Conservation (phyloP, 768 basidiomycete species). For the Lepiota brunneoincarnata region DNA sequence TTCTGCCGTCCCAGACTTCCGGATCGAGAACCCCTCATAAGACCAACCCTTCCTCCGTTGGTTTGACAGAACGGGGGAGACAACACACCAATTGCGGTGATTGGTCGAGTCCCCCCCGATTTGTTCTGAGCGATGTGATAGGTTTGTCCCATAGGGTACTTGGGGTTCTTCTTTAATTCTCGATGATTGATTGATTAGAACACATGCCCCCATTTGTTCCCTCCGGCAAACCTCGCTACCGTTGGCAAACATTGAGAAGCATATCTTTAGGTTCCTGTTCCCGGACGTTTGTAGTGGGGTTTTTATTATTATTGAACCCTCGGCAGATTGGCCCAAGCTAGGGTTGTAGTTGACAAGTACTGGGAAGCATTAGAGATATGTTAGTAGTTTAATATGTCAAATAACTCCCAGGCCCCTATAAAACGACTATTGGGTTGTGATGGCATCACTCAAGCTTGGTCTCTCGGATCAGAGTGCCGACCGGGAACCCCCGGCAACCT, state of each 20-base stretch:
- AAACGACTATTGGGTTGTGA: no score
- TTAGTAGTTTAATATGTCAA: no score
- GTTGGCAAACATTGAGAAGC: background rate
- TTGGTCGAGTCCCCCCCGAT: constrained; percentile 4
- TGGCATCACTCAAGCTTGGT: no score
- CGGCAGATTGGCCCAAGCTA: no score
- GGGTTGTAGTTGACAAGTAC: no score
- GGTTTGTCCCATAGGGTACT: background rate
- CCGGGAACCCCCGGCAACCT: no score
- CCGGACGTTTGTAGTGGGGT: no score
- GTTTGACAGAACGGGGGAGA: background rate
- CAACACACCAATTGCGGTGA: background rate
- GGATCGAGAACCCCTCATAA: constrained; percentile 4
- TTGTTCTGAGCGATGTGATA: background rate
- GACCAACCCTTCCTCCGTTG: background rate
- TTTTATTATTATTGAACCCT: no score
- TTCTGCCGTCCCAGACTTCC: background rate
- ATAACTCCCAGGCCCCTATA: no score
- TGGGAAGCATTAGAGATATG: no score
- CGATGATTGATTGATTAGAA: constrained; percentile 1
- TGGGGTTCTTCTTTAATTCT: background rate
- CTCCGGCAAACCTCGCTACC: background rate
- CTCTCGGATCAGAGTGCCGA: no score
- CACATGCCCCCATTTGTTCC: background rate
- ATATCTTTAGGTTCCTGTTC: no score